Evolutionary conservation across 2,329 filamentous ascomycete genomes (phyloP).

Genomic region (Meredithiella fracta): DNA sequence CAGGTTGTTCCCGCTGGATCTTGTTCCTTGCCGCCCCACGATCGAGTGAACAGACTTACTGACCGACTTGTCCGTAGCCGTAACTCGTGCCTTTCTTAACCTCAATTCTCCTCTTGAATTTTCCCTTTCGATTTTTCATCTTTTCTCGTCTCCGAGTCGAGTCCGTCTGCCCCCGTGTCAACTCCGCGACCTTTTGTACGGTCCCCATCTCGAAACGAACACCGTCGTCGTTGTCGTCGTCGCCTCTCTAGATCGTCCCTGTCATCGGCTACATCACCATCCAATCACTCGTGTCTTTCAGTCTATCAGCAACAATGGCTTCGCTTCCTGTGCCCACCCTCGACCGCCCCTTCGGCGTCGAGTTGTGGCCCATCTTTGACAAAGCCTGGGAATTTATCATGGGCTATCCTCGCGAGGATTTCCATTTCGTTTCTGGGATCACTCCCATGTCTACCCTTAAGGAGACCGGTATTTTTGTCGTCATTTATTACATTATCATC

Average conservation of each 20-base stretch:
- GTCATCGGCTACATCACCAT: background rate
- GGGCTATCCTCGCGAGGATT: conserved; percentile 74
- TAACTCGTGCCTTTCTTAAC: background rate
- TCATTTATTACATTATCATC: conserved; percentile 83
- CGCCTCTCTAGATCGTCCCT: background rate
- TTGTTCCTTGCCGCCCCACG: conserved; percentile 2
- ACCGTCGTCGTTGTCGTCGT: conserved; percentile 2
- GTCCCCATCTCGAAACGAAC: background rate
- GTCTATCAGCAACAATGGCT: conserved; percentile 11
- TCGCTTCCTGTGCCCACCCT: conserved; percentile 47
- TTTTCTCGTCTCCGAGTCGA: conserved; percentile 8
- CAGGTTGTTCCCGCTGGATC: conserved; percentile 3
- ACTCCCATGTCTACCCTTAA: conserved; percentile 85
- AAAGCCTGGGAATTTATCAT: conserved; percentile 60
- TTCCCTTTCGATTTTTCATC: conserved; percentile 6
- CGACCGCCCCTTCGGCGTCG: conserved; percentile 80
- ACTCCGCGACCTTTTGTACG: conserved; percentile 2
- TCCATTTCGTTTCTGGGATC: conserved; percentile 62
- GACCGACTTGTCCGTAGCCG: background rate
- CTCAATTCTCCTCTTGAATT: conserved; percentile 4
- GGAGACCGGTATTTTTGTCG: conserved; percentile 62
- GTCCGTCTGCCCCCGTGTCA: background rate
- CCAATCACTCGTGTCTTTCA: background rate
- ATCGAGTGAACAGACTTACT: background rate
- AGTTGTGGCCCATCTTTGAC: conserved; percentile 89